phyloP scores from a whole-genome alignment of 1,139 yeast genomes.

The Pneumocystis oryctolagi region DNA sequence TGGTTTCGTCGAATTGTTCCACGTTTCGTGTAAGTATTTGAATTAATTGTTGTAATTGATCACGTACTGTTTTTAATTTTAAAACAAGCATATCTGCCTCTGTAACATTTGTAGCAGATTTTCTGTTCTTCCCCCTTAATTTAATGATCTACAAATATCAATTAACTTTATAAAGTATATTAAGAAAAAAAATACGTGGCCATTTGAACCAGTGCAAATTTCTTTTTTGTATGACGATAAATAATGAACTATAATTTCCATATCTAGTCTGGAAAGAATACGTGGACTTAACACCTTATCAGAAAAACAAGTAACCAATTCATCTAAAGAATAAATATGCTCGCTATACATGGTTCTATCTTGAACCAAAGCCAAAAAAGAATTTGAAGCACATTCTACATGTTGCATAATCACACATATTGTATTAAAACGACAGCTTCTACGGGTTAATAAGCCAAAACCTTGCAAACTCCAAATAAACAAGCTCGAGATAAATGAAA shows the following conservation, averaged over 20 bases:
- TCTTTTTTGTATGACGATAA: background rate
- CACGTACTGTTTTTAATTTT: background rate
- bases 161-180: background rate
- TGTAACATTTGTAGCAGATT: background rate
- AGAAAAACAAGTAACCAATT: background rate
- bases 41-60: background rate
- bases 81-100: background rate
- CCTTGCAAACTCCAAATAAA: background rate
- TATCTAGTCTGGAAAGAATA: background rate
- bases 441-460: background rate
- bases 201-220: background rate
- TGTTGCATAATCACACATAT: background rate
- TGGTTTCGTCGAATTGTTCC: background rate
- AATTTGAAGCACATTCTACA: background rate
- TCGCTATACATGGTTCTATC: background rate
- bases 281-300: background rate
- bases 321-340: background rate
- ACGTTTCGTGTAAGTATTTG: background rate
- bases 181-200: background rate
- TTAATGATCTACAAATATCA: background rate
- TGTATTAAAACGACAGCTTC: background rate
- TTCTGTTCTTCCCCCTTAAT: background rate
- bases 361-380: background rate
- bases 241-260: background rate
- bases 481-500: background rate